Evolutionary conservation across 73 alveolate genomes (phyloP), one percentile per base, ranked within the genome.

Genomic region (Blepharisma stoltei): DNA sequence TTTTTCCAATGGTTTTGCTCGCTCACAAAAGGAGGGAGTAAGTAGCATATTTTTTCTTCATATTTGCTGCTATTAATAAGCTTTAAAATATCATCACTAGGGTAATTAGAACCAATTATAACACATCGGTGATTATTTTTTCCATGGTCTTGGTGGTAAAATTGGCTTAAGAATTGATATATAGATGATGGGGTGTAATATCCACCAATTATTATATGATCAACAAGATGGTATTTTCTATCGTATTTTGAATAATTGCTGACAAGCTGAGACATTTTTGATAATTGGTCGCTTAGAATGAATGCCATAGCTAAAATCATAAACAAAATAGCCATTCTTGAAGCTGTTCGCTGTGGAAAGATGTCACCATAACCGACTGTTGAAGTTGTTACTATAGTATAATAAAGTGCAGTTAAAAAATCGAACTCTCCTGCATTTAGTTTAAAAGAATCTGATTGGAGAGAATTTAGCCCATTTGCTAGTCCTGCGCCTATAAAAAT

Each of bases 361-460:
- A 71, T 71, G 46, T 71, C 81, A 7, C 81, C 81, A 48, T 71
- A 71, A 6, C 81, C 81, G 0, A 71, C 32, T 14, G 81, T 71
- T 6, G 66, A 27, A 9, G 81, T 23, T 7, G 81, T 71, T 1
- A 71, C 67, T 21, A 71, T 71, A 76, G 43, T 71, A 53, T 43
- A 71, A 53, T 71, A 71, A 53, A 71, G 43, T 18, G 81, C 81
- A 71, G 60, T 75, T 32, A 71, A 32, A 71, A 71, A 71, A 5
- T 60, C 73, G 5, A 60, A 60, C 14, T 60, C 46, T 60, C 73
- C 73, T 14, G 38, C 73, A 60, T n/a, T n/a, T 32, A 32, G 3
- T 32, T 32, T 0, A 32, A 32, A 32, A 32, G 41, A 32, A 32
- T 32, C 41, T 32, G 41, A 3, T 32, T 32, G 41, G 46, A 60